A percentile compares a stretch with the other conserved stretches of the same genome.
Conservation (phyloP, 225 moss, liverwort and hornwort genomes). For the Neckera pumila region DNA sequence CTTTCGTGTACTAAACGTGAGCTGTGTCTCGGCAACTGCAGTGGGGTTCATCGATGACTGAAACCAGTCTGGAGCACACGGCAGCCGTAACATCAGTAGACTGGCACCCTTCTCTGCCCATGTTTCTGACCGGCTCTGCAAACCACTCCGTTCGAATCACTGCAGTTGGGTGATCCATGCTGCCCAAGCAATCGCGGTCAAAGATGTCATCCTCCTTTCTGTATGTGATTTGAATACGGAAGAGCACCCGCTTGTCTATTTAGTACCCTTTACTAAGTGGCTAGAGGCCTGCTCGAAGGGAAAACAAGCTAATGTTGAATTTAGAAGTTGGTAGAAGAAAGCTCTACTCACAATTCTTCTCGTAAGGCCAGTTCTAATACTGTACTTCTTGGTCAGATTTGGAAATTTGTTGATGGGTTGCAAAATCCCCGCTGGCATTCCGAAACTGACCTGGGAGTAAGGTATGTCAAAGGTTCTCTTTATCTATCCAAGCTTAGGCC, state of each 20-base stretch:
- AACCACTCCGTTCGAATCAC: constrained; percentile 72
- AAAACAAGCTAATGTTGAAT: not conserved
- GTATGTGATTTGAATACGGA: not conserved
- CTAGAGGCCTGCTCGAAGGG: not conserved
- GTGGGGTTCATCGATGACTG: constrained; percentile 47
- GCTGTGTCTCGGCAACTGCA: constrained; percentile 11
- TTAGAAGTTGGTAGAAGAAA: not conserved
- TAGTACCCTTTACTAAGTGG: not conserved
- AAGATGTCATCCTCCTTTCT: not conserved
- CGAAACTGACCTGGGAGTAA: not conserved
- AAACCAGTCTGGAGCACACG: constrained; percentile 52
- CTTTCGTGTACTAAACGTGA: not conserved
- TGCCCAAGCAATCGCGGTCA: not conserved
- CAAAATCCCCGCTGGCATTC: not conserved
- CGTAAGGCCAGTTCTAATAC: not conserved
- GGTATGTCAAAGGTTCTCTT: not conserved
- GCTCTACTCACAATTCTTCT: not conserved
- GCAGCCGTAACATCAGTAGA: constrained; percentile 73
- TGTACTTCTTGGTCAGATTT: not conserved
- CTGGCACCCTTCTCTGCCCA: constrained; percentile 71
- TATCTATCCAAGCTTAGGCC: not conserved
- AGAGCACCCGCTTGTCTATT: not conserved
- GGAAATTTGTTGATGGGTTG: not conserved
- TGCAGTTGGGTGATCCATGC: constrained; percentile 18
- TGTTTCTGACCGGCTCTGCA: constrained; percentile 67